Base-by-base conservation (phyloP, 441 rosid species). In the Viola pubescens region DNA sequence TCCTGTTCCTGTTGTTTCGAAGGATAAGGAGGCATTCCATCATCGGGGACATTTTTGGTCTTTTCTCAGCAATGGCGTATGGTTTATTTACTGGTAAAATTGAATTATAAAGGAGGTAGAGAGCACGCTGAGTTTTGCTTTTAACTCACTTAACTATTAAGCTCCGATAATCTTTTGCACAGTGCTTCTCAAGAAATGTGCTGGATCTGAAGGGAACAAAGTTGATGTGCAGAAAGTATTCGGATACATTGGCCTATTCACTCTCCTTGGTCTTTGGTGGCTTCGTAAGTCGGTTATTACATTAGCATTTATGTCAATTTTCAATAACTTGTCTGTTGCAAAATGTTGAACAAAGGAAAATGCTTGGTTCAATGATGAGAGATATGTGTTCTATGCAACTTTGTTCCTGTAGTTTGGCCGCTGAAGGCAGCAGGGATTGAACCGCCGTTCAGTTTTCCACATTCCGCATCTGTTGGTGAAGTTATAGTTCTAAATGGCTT, bases 181-280 rank as follows among this genome's bases (percentile, higher is more conserved):
- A 82, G 88, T 82, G 52, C 74, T 82, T 37, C 79, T 82, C 4
- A 81, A 82, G 74, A 82, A 76, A 64, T 76, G 59, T 51, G 78
- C 81, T 37, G 88, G 88, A 60, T 72, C 82, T 7, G 80, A 77
- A 9, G 88, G 80, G 52, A 71, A 79, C 39, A 81, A 76, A 63
- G 73, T 73, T 11, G 83, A 81, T 45, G 68, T 85, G 72, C 88
- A 79, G 48, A 85, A 79, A 61, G 49, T 74, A 59, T 80, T 81
- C 2, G 91, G 88, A 59, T 82, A 62, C 56, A 70, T 85, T 19
- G 86, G 91, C 34, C 78, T 85, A 16, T 81, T 85, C 62, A 53
- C 80, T 38, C 66, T 85, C 66, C 61, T 82, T 34, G 84, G 86
- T 71, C 73, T 85, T 58, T 85, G 88, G 85, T 81, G 88, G 91